These are phyloP conservation scores for Stenocarpella maydis DNA, from an alignment of 2,329 filamentous ascomycete genomes.

Conservation along the genomic window DNA sequence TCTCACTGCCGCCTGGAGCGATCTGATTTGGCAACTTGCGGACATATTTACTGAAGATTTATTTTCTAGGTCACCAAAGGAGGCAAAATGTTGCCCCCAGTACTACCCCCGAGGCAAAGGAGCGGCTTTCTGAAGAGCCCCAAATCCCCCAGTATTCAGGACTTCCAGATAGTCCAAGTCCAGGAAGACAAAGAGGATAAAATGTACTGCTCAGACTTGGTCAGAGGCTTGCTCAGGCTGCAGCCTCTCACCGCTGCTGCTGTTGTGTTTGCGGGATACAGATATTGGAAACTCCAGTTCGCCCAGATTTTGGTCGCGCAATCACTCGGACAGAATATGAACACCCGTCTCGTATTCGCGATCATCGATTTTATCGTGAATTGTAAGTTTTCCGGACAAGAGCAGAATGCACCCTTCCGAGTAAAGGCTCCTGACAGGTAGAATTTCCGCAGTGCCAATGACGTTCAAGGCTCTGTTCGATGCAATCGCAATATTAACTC, in stretches of 20 bases:
- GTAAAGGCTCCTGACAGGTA: background rate
- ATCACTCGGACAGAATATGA: background rate
- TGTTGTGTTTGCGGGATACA: background rate
- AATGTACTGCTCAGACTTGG: background rate
- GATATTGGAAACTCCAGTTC: conserved; percentile 8
- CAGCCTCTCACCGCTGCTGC: background rate
- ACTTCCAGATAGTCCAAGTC: background rate
- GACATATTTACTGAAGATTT: background rate
- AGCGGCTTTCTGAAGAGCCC: background rate
- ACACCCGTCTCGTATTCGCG: background rate
- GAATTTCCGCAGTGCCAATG: background rate
- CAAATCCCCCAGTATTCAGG: background rate
- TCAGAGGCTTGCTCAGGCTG: background rate
- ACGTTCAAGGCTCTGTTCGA: conserved; percentile 3
- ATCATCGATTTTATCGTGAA: background rate
- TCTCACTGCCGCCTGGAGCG: background rate
- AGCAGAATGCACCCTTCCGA: background rate
- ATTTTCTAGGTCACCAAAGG: background rate
- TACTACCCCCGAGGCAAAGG: background rate
- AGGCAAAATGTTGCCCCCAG: conserved; percentile 3
- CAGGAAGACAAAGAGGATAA: conserved; percentile 4
- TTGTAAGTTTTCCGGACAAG: background rate
- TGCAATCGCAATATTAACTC: background rate
- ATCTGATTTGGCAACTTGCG: background rate
- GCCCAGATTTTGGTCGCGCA: background rate